Evolutionary conservation across 2,329 filamentous ascomycete genomes (phyloP), one percentile per base, ranked within the genome.

Genomic region (Teratosphaeria pseudoeucalypti): DNA sequence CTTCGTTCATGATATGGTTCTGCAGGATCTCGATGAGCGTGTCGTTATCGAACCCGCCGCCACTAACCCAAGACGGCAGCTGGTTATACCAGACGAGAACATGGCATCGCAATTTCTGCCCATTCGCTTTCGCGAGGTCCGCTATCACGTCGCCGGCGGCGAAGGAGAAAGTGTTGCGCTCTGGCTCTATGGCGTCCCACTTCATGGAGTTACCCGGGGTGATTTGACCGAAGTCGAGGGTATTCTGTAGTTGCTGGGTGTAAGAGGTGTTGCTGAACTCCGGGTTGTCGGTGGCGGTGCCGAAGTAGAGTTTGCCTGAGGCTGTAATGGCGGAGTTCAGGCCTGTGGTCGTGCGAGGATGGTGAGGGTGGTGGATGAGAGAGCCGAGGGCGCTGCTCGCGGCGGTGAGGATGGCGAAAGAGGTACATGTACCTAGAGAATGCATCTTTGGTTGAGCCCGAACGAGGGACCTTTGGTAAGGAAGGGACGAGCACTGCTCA

Each of bases 201-300:
- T 83, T 83, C 70, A 84, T 81, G 2, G 79, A 78, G 69, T 88
- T 88, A 55, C 81, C 82, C 0, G 85, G 83, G 0, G 85, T 86
- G 29, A 86, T 77, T 70, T 85, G 80, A 34, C 85, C 85, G 66
- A 87, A 88, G 67, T 86, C 83, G 54, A 75, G 73, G 7, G 68
- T 73, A 69, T 85, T 75, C 63, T 77, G 78, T 52, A 85, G 74
- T 61, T 86, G 81, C 23, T 73, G 70, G 19, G 78, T 73, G 70
- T 88, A 89, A 32, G 77, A 66, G 12, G 72, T 68, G 71, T 88
- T 82, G 53, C 73, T 75, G 39, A 82, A 70, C 63, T 82, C 79
- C 2, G 73, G 69, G 49, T 79, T 80, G 69, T 87, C 82, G 52
- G 84, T 82, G 1, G 85, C 84, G 1, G 83, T 82, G 34, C 67